A percentile compares a stretch with the other conserved stretches of the same genome.
Conservation (phyloP, 805 yeast species). For the Clavispora vitiphila region DNA sequence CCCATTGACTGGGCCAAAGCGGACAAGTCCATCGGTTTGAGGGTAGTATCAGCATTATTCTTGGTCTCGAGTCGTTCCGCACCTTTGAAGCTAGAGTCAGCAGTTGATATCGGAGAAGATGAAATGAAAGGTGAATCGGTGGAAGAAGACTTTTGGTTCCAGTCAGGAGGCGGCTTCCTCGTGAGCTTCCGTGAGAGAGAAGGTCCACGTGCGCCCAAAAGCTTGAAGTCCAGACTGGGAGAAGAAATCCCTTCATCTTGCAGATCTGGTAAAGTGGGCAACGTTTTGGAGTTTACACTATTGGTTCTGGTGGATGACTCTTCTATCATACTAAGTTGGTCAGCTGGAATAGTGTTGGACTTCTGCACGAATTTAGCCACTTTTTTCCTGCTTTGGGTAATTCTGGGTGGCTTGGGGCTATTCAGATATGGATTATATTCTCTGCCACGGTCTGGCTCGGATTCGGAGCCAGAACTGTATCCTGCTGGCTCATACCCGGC, state of each 20-base stretch:
- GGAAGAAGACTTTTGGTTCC: background rate
- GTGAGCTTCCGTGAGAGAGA: background rate
- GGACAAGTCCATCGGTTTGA: background rate
- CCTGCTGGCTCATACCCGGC: constrained; percentile 32
- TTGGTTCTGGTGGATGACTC: constrained; percentile 30
- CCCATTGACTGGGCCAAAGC: background rate
- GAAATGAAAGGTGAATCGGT: background rate
- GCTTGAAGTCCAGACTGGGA: too few relatives aligned
- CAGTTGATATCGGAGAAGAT: background rate
- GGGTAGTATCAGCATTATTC: background rate
- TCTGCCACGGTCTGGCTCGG: constrained; percentile 12
- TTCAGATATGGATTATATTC: background rate
- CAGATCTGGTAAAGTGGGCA: background rate
- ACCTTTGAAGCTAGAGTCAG: background rate
- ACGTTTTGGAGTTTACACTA: constrained; percentile 19
- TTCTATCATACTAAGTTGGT: constrained; percentile 40
- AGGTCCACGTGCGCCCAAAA: background rate
- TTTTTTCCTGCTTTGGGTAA: constrained; percentile 21
- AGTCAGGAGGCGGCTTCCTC: background rate
- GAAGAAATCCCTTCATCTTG: too few relatives aligned
- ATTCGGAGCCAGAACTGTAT: constrained; percentile 14
- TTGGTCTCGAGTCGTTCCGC: background rate
- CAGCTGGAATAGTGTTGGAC: constrained; percentile 20
- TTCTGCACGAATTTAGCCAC: constrained; percentile 20
- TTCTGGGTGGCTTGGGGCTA: constrained; percentile 23